phyloP scores from a whole-genome alignment of 805 yeast species.

The Scheffersomyces amazonensis region DNA sequence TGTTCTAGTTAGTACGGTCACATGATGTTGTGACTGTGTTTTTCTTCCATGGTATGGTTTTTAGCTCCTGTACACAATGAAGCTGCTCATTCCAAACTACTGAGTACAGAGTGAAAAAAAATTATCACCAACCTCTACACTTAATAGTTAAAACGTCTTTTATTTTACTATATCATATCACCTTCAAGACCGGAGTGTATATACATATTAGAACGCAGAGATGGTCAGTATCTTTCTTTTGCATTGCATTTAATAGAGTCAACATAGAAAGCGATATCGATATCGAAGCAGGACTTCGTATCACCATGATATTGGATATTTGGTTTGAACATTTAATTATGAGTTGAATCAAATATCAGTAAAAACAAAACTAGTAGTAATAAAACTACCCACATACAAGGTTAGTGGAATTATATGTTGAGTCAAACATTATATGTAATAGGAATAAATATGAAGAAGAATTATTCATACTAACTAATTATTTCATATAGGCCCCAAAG shows the following conservation, averaged over 20 bases:
- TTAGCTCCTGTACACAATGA: no score
- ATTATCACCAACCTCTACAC: constrained; percentile 1
- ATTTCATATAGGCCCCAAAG: constrained; percentile 84
- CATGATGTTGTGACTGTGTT: no score
- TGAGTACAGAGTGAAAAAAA: neutral
- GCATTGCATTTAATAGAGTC: neutral
- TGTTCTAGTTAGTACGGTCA: no score
- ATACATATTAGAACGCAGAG: constrained; percentile 73
- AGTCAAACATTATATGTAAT: constrained; percentile 1
- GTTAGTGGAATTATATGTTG: neutral
- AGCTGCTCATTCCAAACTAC: no score
- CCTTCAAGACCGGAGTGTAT: constrained; percentile 89
- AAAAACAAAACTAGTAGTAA: neutral
- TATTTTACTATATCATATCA: neutral
- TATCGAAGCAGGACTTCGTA: neutral
- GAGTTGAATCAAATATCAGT: no score
- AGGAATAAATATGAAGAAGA: neutral
- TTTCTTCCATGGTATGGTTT: no score
- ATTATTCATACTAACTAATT: constrained; percentile 27
- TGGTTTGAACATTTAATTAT: no score
- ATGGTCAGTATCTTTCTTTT: constrained; percentile 73
- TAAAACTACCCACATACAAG: neutral
- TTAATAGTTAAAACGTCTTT: neutral
- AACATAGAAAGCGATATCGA: no score
- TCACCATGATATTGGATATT: no score